Evolutionary conservation across 2,329 filamentous ascomycete genomes (phyloP), one percentile per base, ranked within the genome.

Genomic region (Aspergillus sp.): DNA sequence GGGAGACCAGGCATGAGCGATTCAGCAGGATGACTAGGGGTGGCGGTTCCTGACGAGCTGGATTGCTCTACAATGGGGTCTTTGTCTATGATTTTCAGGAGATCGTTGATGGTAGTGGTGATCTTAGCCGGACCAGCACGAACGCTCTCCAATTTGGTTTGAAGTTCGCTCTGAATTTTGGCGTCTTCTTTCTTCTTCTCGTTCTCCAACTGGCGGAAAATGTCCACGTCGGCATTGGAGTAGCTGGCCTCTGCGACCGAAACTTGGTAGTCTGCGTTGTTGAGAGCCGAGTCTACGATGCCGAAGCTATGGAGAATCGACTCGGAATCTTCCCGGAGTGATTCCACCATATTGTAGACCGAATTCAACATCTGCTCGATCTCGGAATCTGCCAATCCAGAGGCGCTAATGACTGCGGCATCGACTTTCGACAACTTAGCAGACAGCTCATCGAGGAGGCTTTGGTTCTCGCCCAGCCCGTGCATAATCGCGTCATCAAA

Each of bases 211-310:
- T 73, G 77, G 29, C 69, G 67, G 62, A 81, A 79, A 11, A 78
- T 73, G 3, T 76, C 74, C 4, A 72, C 58, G 20, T 78, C 75
- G 0, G 78, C 75, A 52, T 78, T 76, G 18, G 81, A 75, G 39
- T 78, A 77, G 54, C 73, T 77, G 2, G 82, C 83, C 65, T 82
- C 79, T 39, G 82, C 81, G 53, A 85, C 80, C n/a, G 82, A 81
- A 20, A 84, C 78, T 50, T 80, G 78, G 55, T 83, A 81, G 58
- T 84, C 81, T 1, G 81, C 78, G 24, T 81, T 75, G 59, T 84
- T 85, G 57, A 84, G 75, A 6, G 75, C 69, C 52, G 79, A 75
- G 61, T 85, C 83, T 3, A 81, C 77, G 16, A 73, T 69, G 49
- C 80, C 79, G 52, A 84, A 83, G 22, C 72, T 76, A 47, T 72